Evolutionary conservation across 2,329 filamentous ascomycete species (phyloP).

Genomic region (Penicillium sp.): DNA sequence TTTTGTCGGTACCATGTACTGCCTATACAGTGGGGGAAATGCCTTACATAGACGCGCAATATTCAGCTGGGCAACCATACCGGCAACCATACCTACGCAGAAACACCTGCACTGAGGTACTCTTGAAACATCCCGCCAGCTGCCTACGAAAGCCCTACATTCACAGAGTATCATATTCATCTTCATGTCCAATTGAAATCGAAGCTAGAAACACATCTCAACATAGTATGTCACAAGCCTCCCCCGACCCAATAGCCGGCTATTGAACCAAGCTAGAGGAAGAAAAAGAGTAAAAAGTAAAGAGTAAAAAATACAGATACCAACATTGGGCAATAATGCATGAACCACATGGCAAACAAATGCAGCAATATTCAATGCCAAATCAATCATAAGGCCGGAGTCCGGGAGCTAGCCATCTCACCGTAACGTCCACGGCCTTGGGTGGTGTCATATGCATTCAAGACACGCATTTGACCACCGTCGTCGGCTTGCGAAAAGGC

Average conservation of each 20-base stretch:
- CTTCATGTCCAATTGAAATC: conserved; percentile 19
- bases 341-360: conserved; percentile 11
- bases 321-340: conserved; percentile 18
- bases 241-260: conserved; percentile 16
- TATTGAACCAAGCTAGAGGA: conserved; percentile 14
- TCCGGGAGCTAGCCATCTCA: conserved; percentile 76
- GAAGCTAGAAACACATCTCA: conserved; percentile 20
- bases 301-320: conserved; percentile 17
- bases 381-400: conserved; percentile 30
- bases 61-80: too few relatives aligned
- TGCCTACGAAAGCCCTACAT: neutral
- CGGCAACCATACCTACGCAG: too few relatives aligned
- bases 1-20: too few relatives aligned
- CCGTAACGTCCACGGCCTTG: conserved; percentile 87
- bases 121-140: too few relatives aligned
- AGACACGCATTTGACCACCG: conserved; percentile 80
- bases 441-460: conserved; percentile 98
- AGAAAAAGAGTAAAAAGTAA: conserved; percentile 11
- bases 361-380: conserved; percentile 14
- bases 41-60: too few relatives aligned
- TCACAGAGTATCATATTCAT: neutral
- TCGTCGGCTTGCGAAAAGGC: conserved; percentile 98
- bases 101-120: too few relatives aligned
- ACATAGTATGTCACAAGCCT: conserved; percentile 21
- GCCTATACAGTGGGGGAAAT: too few relatives aligned